Evolutionary conservation across 2,329 filamentous ascomycete species (phyloP).

Genomic region (Rachicladosporium sp.): DNA sequence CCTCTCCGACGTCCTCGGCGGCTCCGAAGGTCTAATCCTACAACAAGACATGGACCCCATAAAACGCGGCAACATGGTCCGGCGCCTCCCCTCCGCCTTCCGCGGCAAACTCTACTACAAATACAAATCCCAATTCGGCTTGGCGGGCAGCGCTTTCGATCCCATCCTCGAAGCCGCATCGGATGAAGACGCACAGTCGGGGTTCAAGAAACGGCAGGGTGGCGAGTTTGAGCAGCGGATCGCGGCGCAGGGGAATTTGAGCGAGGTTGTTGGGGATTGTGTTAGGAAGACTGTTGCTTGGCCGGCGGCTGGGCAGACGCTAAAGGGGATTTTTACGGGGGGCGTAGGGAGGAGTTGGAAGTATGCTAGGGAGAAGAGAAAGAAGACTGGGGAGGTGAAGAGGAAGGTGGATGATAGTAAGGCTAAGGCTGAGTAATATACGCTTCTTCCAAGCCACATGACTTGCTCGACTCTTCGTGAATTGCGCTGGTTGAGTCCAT

Average conservation of each 20-base stretch:
- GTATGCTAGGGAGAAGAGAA: conserved; percentile 69
- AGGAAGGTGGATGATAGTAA: background rate
- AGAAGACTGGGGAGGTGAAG: conserved; percentile 26
- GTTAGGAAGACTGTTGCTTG: conserved; percentile 83
- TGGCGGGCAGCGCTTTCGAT: conserved; percentile 72
- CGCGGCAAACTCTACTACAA: conserved; percentile 84
- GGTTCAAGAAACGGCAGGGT: conserved; percentile 62
- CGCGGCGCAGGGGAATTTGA: conserved; percentile 59
- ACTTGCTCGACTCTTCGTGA: no score
- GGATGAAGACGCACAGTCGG: conserved; percentile 53
- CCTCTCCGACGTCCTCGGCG: conserved; percentile 41
- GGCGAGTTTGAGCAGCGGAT: conserved; percentile 81
- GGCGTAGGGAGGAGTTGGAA: conserved; percentile 57
- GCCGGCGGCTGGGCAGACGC: conserved; percentile 78
- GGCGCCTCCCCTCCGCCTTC: conserved; percentile 76
- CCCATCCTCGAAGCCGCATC: conserved; percentile 67
- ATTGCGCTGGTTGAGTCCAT: no score
- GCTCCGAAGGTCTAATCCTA: conserved; percentile 55
- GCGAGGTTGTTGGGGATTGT: conserved; percentile 56
- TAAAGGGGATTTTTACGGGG: conserved; percentile 73
- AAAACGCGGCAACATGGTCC: conserved; percentile 90
- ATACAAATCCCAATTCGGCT: conserved; percentile 81
- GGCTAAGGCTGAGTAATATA: no score
- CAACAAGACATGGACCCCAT: conserved; percentile 86
- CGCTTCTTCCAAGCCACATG: no score